A percentile compares a stretch with the other conserved stretches of the same genome.
Conservation (phyloP, 1,284 basidiomycete species). For the Fomitiporia mediterranea region DNA sequence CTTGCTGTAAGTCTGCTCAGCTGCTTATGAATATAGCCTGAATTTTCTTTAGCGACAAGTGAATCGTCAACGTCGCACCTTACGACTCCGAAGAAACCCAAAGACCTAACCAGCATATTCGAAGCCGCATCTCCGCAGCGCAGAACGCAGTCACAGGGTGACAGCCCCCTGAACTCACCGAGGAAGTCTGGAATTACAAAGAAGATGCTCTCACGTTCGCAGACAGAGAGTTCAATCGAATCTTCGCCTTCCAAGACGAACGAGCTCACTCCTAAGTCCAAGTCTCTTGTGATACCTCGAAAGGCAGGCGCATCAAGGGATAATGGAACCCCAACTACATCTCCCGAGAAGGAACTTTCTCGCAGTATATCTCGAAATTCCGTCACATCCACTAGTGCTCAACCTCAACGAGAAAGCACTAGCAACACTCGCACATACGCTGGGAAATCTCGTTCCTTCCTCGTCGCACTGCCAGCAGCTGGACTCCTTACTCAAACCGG, state of each 20-base stretch:
- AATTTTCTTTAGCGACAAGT: slow-evolving; percentile 22
- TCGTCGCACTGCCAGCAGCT: slow-evolving; percentile 37
- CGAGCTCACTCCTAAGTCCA: slow-evolving; percentile 31
- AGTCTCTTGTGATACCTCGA: slow-evolving; percentile 34
- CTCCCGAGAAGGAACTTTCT: not conserved
- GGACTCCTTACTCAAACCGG: slow-evolving; percentile 23
- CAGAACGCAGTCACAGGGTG: slow-evolving; percentile 12
- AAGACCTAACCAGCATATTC: slow-evolving; percentile 35
- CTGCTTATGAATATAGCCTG: slow-evolving; percentile 8
- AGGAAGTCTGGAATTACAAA: slow-evolving; percentile 31
- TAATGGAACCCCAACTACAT: slow-evolving; percentile 9
- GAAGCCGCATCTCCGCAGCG: slow-evolving; percentile 25
- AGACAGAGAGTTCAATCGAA: slow-evolving; percentile 53
- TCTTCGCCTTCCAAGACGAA: slow-evolving; percentile 23
- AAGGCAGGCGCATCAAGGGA: slow-evolving; percentile 18
- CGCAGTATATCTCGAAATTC: slow-evolving; percentile 1
- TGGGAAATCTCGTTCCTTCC: slow-evolving; percentile 69
- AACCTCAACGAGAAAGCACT: slow-evolving; percentile 10
- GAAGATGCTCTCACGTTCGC: slow-evolving; percentile 43
- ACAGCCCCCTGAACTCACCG: slow-evolving; percentile 15
- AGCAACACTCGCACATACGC: slow-evolving; percentile 53
- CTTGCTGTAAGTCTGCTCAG: slow-evolving; percentile 5
- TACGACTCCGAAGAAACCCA: slow-evolving; percentile 26
- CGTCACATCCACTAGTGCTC: slow-evolving; percentile 4
- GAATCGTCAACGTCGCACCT: slow-evolving; percentile 17